phyloP scores from a whole-genome alignment of 805 yeast genomes.

The Candida lessepsii region DNA sequence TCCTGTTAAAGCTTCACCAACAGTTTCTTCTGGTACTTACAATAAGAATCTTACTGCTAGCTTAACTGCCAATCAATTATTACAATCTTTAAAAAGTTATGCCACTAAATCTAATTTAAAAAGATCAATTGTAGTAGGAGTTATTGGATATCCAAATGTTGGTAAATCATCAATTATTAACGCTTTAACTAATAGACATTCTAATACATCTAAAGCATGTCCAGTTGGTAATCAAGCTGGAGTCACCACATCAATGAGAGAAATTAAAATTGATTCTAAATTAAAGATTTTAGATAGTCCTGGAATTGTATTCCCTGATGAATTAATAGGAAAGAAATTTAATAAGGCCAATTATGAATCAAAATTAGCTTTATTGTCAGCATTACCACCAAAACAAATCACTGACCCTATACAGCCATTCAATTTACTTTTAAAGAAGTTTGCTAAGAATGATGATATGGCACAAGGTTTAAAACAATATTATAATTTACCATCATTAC shows the following conservation, averaged over 20 bases:
- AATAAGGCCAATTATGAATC: constrained; percentile 72
- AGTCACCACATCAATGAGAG: constrained; percentile 88
- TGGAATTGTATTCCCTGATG: constrained; percentile 93
- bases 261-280: constrained; percentile 88
- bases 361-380: constrained; percentile 83
- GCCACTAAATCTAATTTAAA: constrained; percentile 82
- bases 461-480: constrained; percentile 70
- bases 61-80: constrained; percentile 68
- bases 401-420: constrained; percentile 84
- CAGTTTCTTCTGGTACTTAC: constrained; percentile 68
- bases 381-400: constrained; percentile 83
- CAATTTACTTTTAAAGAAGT: constrained; percentile 68
- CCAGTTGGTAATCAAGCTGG: constrained; percentile 99
- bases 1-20: constrained; percentile 78
- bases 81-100: constrained; percentile 81
- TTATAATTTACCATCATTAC: constrained; percentile 79
- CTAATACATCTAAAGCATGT: constrained; percentile 68
- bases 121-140: constrained; percentile 90
- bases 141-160: constrained; percentile 91
- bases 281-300: constrained; percentile 91
- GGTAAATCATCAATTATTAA: constrained; percentile 98
- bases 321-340: constrained; percentile 39
- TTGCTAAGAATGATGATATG: constrained; percentile 73
- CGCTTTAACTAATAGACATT: constrained; percentile 76
- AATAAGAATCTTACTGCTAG: constrained; percentile 71